Base-by-base conservation (phyloP, 2,329 filamentous ascomycete genomes). In the Meredithiella fracta region DNA sequence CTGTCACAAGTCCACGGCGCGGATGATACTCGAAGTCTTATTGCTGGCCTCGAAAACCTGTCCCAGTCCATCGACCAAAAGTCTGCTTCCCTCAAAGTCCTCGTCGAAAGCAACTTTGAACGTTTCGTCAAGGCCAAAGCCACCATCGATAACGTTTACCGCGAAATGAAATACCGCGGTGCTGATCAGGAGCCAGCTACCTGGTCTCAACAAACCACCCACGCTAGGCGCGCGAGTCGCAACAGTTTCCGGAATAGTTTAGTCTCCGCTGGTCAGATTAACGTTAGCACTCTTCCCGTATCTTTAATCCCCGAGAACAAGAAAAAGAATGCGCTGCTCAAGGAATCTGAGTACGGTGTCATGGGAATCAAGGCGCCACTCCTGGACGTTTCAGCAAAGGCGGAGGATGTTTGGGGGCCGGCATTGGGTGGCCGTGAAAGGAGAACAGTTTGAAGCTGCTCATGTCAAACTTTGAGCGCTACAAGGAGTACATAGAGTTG, bases 121-220 rank as follows among this genome's bases (percentile, higher is more conserved):
- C 85, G 91, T 61, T 98, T 98, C 71, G 92, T 98, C 56, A 85
- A 88, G 60, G 92, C 92, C 47, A 98, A 98, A 68, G 87, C 91
- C 17, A 97, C 91, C 6, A 97, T 98, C 64, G 92, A 98, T 70
- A 94, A 94, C 69, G 92, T 98, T 54, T 98, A 98, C 70, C 94
- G 83, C 60, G 92, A 98, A 68, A 98, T 98, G 92, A 95, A 79
- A 75, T 90, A 73, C 62, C 74, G 78, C 50, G 80, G 80, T 9
- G 71, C 67, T 22, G 79, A 83, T 50, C 68, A 71, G 2, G 67
- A 72, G 3, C 64, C 69, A 6, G 71, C 80, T 23, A 88, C 85
- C 67, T 79, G 81, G 62, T 77, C 73, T 59, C 83, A 79, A 65
- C 80, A 82, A 63, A 75, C 82, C 54, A 79, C 75, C 60, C 58